Evolutionary conservation across 176 grass and related monocot genomes (phyloP).

Genomic region (Carex myosuroides): DNA sequence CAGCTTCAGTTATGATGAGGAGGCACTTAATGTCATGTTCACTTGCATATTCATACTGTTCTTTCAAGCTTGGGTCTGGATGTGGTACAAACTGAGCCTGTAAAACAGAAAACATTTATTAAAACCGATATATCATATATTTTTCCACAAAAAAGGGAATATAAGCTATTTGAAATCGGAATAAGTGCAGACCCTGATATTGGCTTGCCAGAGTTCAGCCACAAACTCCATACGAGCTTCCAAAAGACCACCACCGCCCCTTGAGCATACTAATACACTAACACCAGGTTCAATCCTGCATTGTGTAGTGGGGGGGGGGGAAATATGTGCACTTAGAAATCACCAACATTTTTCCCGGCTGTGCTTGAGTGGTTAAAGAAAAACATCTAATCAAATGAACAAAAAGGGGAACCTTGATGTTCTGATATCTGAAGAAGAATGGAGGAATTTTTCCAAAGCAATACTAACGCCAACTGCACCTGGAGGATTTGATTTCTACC

Average conservation of each 20-base stretch:
- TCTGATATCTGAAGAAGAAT: conserved; percentile 65
- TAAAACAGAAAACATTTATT: conserved; percentile 26
- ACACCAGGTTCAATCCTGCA: conserved; percentile 66
- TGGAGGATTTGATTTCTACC: conserved; percentile 66
- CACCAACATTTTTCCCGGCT: background rate
- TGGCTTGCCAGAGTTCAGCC: conserved; percentile 79
- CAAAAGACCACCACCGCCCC: conserved; percentile 74
- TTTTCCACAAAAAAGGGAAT: background rate
- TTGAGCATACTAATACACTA: conserved; percentile 94
- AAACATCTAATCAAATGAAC: conserved; percentile 33
- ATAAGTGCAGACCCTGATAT: conserved; percentile 62
- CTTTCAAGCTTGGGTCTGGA: conserved; percentile 89
- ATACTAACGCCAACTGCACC: conserved; percentile 93
- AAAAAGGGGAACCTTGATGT: conserved; percentile 40
- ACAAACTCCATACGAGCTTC: conserved; percentile 82
- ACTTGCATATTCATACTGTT: conserved; percentile 96
- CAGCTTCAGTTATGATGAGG: conserved; percentile 84
- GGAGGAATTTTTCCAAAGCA: conserved; percentile 84
- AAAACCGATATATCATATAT: background rate
- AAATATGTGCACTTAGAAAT: background rate
- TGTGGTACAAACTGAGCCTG: conserved; percentile 85
- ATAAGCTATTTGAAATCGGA: background rate
- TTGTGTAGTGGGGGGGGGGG: background rate
- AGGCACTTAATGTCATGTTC: conserved; percentile 89
- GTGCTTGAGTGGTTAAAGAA: background rate